Percentiles rank a stretch among this genome's conserved stretches.
Evolutionary conservation across 2,329 filamentous ascomycete genomes (phyloP).

Genomic region (Clonostachys rhizophaga): DNA sequence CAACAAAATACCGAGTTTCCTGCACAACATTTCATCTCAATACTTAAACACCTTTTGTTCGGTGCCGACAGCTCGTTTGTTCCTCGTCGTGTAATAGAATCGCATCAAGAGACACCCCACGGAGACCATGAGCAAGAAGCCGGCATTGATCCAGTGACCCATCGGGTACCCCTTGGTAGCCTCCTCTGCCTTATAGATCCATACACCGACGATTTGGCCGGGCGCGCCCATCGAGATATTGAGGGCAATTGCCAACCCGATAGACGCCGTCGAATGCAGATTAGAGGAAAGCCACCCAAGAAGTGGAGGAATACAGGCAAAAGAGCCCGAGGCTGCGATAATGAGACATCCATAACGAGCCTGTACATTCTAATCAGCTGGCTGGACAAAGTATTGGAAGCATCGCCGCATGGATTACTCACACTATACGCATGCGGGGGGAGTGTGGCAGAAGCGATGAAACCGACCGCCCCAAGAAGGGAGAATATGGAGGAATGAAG

Average conservation of each 20-base stretch:
- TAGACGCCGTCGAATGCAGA: constrained; percentile 54
- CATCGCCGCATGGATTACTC: constrained; percentile 6
- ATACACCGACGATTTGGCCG: constrained; percentile 65
- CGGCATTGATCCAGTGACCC: constrained; percentile 62
- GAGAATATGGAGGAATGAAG: constrained; percentile 32
- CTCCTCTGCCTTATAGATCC: constrained; percentile 65
- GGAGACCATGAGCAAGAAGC: constrained; percentile 50
- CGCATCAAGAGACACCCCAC: constrained; percentile 47
- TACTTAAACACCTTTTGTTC: too few relatives aligned
- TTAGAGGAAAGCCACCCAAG: constrained; percentile 65
- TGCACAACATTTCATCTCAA: too few relatives aligned
- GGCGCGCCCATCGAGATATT: constrained; percentile 61
- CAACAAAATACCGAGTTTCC: too few relatives aligned
- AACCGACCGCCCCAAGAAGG: constrained; percentile 36
- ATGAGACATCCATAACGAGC: constrained; percentile 62
- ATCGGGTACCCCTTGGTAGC: constrained; percentile 57
- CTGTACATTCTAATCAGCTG: constrained; percentile 43
- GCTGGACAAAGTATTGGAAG: constrained; percentile 11
- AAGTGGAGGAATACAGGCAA: constrained; percentile 62
- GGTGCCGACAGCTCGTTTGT: constrained; percentile 13
- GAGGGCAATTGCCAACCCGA: constrained; percentile 61
- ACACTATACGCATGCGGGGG: constrained; percentile 49
- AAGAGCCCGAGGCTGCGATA: constrained; percentile 57
- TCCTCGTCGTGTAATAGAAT: constrained; percentile 45
- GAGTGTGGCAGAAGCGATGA: constrained; percentile 57